Percentiles rank a stretch among this genome's conserved stretches.
These are phyloP conservation scores for Vachellia pachyceras DNA, from an alignment of 306 rosid genomes.

Conservation along the genomic window DNA sequence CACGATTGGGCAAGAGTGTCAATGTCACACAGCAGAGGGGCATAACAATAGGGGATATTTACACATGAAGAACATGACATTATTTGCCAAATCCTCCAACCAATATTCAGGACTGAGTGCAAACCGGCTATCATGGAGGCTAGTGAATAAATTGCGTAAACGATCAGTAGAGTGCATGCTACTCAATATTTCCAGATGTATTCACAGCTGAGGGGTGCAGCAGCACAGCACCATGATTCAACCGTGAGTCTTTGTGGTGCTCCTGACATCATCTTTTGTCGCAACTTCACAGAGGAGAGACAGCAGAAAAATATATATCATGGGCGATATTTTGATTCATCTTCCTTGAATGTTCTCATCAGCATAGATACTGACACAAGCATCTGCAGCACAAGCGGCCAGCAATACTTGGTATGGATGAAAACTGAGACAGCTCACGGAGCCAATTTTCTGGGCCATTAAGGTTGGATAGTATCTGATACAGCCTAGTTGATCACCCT, in stretches of 20 bases:
- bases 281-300: conserved; percentile 42
- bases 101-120: conserved; percentile 48
- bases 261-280: conserved; percentile 13
- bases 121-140: conserved; percentile 74
- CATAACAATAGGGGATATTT: conserved; percentile 59
- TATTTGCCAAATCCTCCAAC: conserved; percentile 90
- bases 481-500: conserved; percentile 86
- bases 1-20: conserved; percentile 54
- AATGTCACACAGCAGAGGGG: conserved; percentile 57
- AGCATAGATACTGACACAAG: conserved; percentile 80
- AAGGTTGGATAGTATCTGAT: conserved; percentile 85
- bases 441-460: conserved; percentile 94
- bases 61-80: conserved; percentile 82
- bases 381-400: conserved; percentile 95
- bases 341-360: conserved; percentile 72
- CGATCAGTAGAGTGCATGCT: conserved; percentile 50
- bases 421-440: conserved; percentile 87
- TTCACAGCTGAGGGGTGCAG: conserved; percentile 49
- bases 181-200: conserved; percentile 57
- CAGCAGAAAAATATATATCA: conserved; percentile 36
- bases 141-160: conserved; percentile 81
- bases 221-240: conserved; percentile 45
- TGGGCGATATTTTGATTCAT: conserved; percentile 47
- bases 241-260: conserved; percentile 19
- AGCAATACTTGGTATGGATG: conserved; percentile 89